These are phyloP conservation scores for Paulownia fortunei DNA, from an alignment of 257 asterid genomes.

Conservation along the genomic window DNA sequence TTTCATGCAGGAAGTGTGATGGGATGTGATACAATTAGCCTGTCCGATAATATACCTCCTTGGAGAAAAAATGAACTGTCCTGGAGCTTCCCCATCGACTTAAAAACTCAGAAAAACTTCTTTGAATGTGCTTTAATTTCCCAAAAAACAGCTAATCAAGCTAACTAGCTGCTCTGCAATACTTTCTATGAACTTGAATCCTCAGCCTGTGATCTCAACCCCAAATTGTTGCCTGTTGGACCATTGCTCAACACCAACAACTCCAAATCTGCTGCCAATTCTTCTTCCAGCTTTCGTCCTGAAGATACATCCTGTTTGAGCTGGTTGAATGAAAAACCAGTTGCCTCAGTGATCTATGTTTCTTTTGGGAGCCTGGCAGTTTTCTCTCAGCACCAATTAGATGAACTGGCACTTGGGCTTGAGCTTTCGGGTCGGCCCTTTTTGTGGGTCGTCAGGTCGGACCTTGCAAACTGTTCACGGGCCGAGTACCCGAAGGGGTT, in stretches of 20 bases:
- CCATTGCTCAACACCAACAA: background rate
- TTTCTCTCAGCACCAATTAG: conserved; percentile 35
- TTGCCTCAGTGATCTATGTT: conserved; percentile 41
- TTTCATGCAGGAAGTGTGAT: conserved; percentile 16
- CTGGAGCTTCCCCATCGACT: conserved; percentile 29
- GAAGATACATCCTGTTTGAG: conserved; percentile 41
- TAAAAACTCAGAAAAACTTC: conserved; percentile 16
- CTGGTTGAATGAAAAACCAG: conserved; percentile 40
- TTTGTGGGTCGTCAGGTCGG: conserved; percentile 45
- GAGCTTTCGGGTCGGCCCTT: conserved; percentile 41
- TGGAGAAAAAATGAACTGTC: conserved; percentile 30
- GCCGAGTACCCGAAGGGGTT: conserved; percentile 31
- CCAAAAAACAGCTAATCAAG: background rate
- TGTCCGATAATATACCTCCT: conserved; percentile 24
- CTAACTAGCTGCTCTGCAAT: conserved; percentile 31
- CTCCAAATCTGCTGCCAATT: background rate
- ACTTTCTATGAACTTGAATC: conserved; percentile 40
- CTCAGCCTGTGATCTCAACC: conserved; percentile 40
- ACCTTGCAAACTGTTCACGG: conserved; percentile 17
- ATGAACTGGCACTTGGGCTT: conserved; percentile 50
- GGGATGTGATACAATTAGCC: conserved; percentile 16
- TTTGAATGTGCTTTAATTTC: background rate
- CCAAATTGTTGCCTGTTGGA: conserved; percentile 37
- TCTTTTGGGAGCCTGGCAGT: conserved; percentile 47
- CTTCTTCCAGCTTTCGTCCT: conserved; percentile 23